Conservation (phyloP, 2,329 filamentous ascomycete genomes). For the Trichoderma brevicompactum region DNA sequence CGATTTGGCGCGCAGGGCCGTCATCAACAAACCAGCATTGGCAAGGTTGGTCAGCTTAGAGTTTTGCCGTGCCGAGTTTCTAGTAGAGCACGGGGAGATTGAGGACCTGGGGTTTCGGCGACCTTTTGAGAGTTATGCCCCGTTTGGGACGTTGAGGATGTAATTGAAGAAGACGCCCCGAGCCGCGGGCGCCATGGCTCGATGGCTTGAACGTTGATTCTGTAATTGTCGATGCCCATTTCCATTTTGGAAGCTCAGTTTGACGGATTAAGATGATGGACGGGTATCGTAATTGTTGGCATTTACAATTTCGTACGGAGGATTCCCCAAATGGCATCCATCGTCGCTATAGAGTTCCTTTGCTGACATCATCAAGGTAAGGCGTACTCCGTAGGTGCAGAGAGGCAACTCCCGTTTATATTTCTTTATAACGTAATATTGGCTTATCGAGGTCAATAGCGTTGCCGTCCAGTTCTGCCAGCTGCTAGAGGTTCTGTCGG, state of each 20-base stretch:
- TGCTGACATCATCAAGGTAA: neutral
- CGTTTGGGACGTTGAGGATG: neutral
- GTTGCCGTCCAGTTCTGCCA: neutral
- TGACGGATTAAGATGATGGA: neutral
- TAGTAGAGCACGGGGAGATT: neutral
- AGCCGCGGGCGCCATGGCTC: conserved; percentile 18
- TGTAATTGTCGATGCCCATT: neutral
- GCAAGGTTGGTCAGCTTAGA: neutral
- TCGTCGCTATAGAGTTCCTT: neutral
- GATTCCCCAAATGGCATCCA: neutral
- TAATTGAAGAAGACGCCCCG: conserved; percentile 6
- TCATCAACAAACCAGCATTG: too few relatives aligned
- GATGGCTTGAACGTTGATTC: conserved; percentile 2
- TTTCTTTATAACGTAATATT: neutral
- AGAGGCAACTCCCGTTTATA: neutral
- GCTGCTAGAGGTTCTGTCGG: neutral
- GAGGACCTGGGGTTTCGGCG: conserved; percentile 1
- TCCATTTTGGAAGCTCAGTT: neutral
- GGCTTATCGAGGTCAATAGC: neutral
- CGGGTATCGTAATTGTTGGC: neutral
- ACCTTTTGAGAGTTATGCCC: conserved; percentile 12
- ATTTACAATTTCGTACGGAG: neutral
- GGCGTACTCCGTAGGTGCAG: neutral
- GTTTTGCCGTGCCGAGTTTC: neutral
- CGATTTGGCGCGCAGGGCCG: neutral